Base-by-base conservation (phyloP, 305 asterid genomes). In the Lippia alba region DNA sequence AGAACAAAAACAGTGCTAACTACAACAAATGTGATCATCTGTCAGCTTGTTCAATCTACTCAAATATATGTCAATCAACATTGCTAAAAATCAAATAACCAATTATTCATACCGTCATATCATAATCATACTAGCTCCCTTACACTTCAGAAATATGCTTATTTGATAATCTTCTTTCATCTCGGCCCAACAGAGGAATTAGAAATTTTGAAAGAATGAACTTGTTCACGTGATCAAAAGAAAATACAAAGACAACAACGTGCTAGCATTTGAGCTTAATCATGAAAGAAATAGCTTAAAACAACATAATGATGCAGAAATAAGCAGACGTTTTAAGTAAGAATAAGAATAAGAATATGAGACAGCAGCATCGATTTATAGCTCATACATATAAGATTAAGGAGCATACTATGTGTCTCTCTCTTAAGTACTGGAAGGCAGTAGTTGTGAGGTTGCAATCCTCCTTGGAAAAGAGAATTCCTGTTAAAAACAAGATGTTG, bases 371-470 rank as follows among this genome's bases (percentile, higher is more conserved):
- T 14, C 11, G 36, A 34, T 12, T 9, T 56, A 33, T 49, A 17
- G 55, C 58, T 41, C 5, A 65, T 61, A 11, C 14, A 19, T 32
- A 36, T 49, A 70, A 54, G 65, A 65, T 59, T 72, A 24, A 24
- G 34, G 72, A 56, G 72, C 76, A 12, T 91, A 91, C 98, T 83
- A 74, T 93, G 98, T 64, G 55, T 87, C 84, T 93, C 98, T 72
- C 97, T 85, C 79, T 93, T 93, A 19, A 93, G 86, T 62, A 93
- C 92, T 33, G 98, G 98, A 67, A 91, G 98, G 68, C 97, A 93
- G 69, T 82, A 93, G 82, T 84, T 87, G 75, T 93, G 98, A 39
- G 98, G 98, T 72, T 84, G 98, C 66, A 93, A 63, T 72, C 98
- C 97, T 73, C 98, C 98, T 80, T 91, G 91, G 53, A 93, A 93